These are phyloP conservation scores for Chlorella ohadii DNA, from an alignment of 139 green algal species.

Conservation along the genomic window DNA sequence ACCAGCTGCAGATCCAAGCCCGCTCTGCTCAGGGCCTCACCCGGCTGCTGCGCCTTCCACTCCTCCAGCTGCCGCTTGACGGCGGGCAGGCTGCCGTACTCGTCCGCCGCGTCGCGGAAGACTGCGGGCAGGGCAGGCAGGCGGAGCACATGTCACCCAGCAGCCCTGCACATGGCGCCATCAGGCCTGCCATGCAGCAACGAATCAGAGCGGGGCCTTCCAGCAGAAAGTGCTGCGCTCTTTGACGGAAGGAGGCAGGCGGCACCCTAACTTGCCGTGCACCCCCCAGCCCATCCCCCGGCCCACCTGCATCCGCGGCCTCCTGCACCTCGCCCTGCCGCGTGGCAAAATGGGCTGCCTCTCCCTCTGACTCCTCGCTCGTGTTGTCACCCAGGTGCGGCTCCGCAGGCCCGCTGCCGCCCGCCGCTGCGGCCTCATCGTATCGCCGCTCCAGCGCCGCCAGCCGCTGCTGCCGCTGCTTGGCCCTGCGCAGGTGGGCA, in stretches of 20 bases:
- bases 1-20: too few species aligned
- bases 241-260: too few species aligned
- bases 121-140: conserved; percentile 47
- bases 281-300: background rate
- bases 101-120: conserved; percentile 87
- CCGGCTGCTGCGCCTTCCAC: conserved; percentile 71
- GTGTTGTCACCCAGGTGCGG: conserved; percentile 49
- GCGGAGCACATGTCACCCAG: background rate
- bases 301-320: conserved; percentile 21
- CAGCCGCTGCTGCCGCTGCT: conserved; percentile 15
- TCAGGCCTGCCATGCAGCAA: too few species aligned
- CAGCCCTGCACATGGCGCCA: too few species aligned
- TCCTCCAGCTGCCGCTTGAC: conserved; percentile 73
- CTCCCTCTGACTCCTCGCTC: conserved; percentile 65
- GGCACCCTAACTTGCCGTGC: too few species aligned
- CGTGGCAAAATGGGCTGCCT: conserved; percentile 57
- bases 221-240: too few species aligned
- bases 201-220: too few species aligned
- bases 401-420: conserved; percentile 12
- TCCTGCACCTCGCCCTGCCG: conserved; percentile 64
- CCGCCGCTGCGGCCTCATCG: conserved; percentile 2
- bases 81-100: conserved; percentile 70
- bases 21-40: too few species aligned
- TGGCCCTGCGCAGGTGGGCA: background rate
- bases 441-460: conserved; percentile 15